Evolutionary conservation across 768 basidiomycete genomes (phyloP).

Genomic region (Leucocoprinus leucothites): DNA sequence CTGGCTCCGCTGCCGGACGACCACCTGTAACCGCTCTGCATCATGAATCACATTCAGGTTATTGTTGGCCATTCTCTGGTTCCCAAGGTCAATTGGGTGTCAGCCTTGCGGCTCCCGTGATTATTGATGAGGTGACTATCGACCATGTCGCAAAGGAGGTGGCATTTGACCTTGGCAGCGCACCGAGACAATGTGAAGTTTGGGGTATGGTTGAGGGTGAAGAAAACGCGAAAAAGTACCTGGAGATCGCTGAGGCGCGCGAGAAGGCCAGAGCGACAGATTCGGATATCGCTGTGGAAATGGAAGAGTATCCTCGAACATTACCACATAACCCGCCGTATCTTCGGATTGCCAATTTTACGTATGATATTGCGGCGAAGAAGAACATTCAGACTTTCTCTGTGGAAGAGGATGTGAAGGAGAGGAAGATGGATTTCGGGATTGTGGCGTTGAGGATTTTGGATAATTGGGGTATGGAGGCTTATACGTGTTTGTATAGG

Average conservation of each 20-base stretch:
- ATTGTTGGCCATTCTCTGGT: constrained; percentile 93
- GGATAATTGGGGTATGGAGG: constrained; percentile 83
- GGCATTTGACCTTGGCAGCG: constrained; percentile 75
- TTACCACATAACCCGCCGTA: constrained; percentile 45
- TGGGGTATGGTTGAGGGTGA: constrained; percentile 85
- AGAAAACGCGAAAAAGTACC: constrained; percentile 64
- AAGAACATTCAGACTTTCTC: constrained; percentile 78
- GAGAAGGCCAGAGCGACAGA: constrained; percentile 23
- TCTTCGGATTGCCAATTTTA: constrained; percentile 66
- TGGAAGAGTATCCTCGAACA: constrained; percentile 41
- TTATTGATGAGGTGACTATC: constrained; percentile 74
- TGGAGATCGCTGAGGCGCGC: constrained; percentile 44
- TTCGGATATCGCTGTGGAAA: constrained; percentile 16
- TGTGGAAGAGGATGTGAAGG: constrained; percentile 61
- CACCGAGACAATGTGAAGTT: constrained; percentile 85
- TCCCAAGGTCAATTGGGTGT: constrained; percentile 80
- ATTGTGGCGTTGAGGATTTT: constrained; percentile 77
- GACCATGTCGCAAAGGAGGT: constrained; percentile 87
- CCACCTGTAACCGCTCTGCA: constrained; percentile 88
- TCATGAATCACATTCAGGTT: constrained; percentile 76
- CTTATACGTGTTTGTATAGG: constrained; percentile 88
- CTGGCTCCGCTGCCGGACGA: constrained; percentile 63
- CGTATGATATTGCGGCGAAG: constrained; percentile 56
- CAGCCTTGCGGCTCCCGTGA: constrained; percentile 68
- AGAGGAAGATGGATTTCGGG: constrained; percentile 79